These are phyloP conservation scores for Pezicula neosporulosa DNA, from an alignment of 2,329 filamentous ascomycete genomes.

Conservation along the genomic window DNA sequence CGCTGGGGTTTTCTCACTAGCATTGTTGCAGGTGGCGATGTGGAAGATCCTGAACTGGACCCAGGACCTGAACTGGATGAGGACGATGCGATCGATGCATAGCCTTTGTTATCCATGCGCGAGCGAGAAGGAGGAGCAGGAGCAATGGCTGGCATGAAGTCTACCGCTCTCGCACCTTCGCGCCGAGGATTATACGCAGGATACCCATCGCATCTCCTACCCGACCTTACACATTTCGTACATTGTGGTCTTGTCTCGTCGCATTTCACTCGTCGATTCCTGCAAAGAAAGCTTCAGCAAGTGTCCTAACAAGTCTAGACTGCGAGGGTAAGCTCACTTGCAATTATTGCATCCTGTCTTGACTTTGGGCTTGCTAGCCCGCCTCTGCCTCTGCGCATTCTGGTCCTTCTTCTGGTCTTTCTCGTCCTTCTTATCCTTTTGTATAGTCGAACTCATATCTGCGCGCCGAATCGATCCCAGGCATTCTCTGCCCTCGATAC, in stretches of 20 bases:
- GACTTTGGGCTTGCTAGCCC: constrained; percentile 44
- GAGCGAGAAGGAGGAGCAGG: not conserved
- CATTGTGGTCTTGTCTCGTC: constrained; percentile 61
- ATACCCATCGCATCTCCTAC: constrained; percentile 58
- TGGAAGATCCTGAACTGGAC: constrained; percentile 8
- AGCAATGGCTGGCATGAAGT: not conserved
- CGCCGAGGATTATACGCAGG: constrained; percentile 29
- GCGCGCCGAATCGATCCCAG: not conserved
- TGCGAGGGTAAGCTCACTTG: constrained; percentile 50
- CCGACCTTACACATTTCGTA: constrained; percentile 55
- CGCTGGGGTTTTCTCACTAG: not conserved
- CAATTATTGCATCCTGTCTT: constrained; percentile 65
- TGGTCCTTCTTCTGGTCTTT: not conserved
- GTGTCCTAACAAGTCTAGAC: constrained; percentile 6
- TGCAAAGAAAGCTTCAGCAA: constrained; percentile 26
- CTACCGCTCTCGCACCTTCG: not conserved
- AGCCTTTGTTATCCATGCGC: not conserved
- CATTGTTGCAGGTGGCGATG: not conserved
- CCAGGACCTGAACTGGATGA: constrained; percentile 2
- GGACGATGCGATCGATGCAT: constrained; percentile 1
- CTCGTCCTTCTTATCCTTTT: not conserved
- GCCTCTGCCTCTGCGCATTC: constrained; percentile 5
- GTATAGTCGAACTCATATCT: not conserved
- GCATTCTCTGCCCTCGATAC: not conserved
- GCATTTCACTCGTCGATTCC: constrained; percentile 61